Evolutionary conservation across 1,284 basidiomycete genomes (phyloP), one percentile per base, ranked within the genome.

Genomic region (Amylostereum chailletii): DNA sequence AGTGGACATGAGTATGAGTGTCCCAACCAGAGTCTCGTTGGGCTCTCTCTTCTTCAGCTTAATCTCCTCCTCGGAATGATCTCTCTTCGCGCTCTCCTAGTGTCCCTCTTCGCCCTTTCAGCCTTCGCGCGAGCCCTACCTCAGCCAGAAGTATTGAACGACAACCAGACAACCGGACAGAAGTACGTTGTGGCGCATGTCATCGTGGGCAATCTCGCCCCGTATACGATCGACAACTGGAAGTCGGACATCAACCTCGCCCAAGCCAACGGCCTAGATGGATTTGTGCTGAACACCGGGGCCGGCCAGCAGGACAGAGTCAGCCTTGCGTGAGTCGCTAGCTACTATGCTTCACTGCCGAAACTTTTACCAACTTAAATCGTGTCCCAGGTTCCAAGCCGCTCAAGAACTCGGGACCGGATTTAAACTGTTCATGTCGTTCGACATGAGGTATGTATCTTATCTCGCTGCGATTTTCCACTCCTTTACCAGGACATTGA

Each of bases 401-500:
- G 55, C 57, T 0, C 37, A 49, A 7, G 37, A 36, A 5, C 47
- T 49, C 33, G 52, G 49, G 5, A 53, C 58, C 3, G 43, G 51
- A 8, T 81, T 82, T 70, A 75, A 75, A 61, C 62, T 81, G 34
- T 80, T 80, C 69, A 58, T 81, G 46, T 76, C 74, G 30, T 71
- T 81, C 55, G 79, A 82, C 65, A 77, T 82, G 74, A 37, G 49
- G n/a, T 57, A n/a, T 2, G 39, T 40, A 5, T 11, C 11, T 5
- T 40, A 5, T 40, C 1, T 40, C 6, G 5, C 6, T 27, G n/a
- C 29, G 39, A 19, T 37, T 37, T 8, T 1, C 39, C 11, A 1
- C 5, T 40, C 39, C 6, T 40, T n/a, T 5, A n/a, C 5, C 39
- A 6, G 6, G 5, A 27, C 39, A 19, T 5, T 40, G 39, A 5